Base-by-base conservation (phyloP, 495 filamentous ascomycete genomes). In the Ascobolus immersus region DNA sequence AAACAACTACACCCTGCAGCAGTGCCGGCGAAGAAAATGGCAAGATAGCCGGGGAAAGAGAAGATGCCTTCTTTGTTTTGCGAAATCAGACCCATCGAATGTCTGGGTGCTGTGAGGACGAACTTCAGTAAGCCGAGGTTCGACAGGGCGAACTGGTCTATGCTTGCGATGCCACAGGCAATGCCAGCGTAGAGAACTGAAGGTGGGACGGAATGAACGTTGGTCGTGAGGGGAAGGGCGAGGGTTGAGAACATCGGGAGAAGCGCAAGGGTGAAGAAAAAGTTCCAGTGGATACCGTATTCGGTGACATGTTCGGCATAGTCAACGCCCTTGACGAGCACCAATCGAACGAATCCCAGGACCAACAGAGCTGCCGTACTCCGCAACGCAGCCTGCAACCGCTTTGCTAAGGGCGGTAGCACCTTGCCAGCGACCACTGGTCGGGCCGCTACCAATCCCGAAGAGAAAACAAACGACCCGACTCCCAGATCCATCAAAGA, bases 251-350 rank as follows among this genome's bases (percentile, higher is more conserved):
- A 77, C 0, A 91, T 49, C 2, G 82, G 79, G 21, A 99, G 54
- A 17, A 93, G 66, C 3, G 71, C 84, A 8, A 99, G 57, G 0
- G 86, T 99, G 53, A 99, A 94, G 58, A 99, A 99, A 52, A 99
- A 99, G 52, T 99, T 99, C 86, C 86, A 99, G 51, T 99, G 86
- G 8, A 94, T 78, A 20, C 86, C 86, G 44, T 99, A 99, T 44
- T 99, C 86, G 1, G 79, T 84, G 22, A 94, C 80, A 54, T 99
- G 86, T 51, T 94, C 86, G 2, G 81, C 81, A 48, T 94, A 94
- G 47, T 93, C 81, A 15, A 92, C 57, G 7, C 78, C 77, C 53
- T 94, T 99, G 45, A 94, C 82, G 43, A 69, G 90, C 35, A 73
- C 71, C 12, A 94, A 54, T 15, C 86, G 67, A 33, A 86, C 58